These are phyloP conservation scores for Xylariaceae sp. DNA, from an alignment of 2,329 filamentous ascomycete genomes.

Conservation along the genomic window DNA sequence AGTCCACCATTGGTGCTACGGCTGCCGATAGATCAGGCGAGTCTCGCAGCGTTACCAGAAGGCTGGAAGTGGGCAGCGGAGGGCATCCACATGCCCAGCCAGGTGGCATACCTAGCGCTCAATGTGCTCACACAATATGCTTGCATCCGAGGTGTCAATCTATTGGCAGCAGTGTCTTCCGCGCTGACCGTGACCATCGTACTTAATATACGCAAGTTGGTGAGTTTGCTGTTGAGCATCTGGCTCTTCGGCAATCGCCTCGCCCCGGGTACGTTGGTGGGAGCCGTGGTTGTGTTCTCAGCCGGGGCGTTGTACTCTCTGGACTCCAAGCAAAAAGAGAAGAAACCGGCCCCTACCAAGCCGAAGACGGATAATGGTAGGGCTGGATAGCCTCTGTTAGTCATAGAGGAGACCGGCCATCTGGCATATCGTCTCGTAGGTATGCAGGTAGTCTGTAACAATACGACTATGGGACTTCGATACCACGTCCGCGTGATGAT, in stretches of 20 bases:
- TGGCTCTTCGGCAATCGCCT: constrained; percentile 89
- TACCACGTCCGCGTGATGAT: too few species aligned
- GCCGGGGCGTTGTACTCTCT: constrained; percentile 88
- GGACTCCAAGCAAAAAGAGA: constrained; percentile 49
- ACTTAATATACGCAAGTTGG: constrained; percentile 88
- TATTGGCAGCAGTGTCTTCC: constrained; percentile 82
- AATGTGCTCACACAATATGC: constrained; percentile 90
- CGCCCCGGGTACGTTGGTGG: constrained; percentile 69
- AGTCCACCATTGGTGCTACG: constrained; percentile 58
- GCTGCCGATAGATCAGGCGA: constrained; percentile 31
- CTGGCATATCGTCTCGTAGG: constrained; percentile 1
- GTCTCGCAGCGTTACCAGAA: constrained; percentile 35
- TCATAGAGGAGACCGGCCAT: not conserved
- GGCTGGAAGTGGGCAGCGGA: constrained; percentile 38
- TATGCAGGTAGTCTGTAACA: not conserved
- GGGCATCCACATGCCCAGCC: constrained; percentile 55
- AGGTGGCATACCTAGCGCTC: constrained; percentile 64
- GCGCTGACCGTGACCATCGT: constrained; percentile 96
- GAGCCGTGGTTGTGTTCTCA: constrained; percentile 81
- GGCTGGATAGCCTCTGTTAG: constrained; percentile 7
- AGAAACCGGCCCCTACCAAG: constrained; percentile 9
- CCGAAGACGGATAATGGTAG: constrained; percentile 10
- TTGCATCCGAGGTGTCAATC: constrained; percentile 92
- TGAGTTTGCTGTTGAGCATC: constrained; percentile 86
- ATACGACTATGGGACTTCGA: constrained; percentile 5